Base-by-base conservation (phyloP, 2,329 filamentous ascomycete genomes). In the Alternaria infectoria region DNA sequence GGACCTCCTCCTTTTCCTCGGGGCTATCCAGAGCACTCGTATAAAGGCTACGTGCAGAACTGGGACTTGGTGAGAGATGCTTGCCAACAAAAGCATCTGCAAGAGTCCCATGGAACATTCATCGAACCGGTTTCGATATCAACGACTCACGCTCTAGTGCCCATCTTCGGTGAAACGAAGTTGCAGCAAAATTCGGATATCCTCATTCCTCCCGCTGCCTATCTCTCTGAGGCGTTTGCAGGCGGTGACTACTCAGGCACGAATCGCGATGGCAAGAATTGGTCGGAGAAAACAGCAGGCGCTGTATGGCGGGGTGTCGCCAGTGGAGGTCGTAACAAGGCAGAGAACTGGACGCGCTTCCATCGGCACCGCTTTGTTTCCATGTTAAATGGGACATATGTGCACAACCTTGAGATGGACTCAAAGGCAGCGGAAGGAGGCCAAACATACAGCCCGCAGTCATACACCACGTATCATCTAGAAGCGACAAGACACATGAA, bases 341-440 rank as follows among this genome's bases (percentile, higher is more conserved):
- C 73, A 25, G 76, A 84, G 26, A 93, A 89, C 70, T 93, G 91
- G 91, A 86, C 83, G 11, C 86, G 88, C 0, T 93, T 93, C 72
- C 91, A 93, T 67, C 87, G 91, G 4, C 91, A 93, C 73, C 89
- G 91, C 2, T 92, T 93, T 73, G 86, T 93, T 2, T 84, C 88
- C 49, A 91, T 93, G 88, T 86, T 89, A 72, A 93, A 93, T 69
- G 86, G 83, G 11, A 91, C 89, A 8, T 85, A 83, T 60, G 82
- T 91, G 5, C 71, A 73, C 6, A 73, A 78, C 7, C 86, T 86
- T 3, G 86, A 90, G 68, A 54, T 40, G 25, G 60, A 59, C 36
- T 19, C 52, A 5, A 45, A 66, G 5, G 43, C 59, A 52, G 76
- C 69, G 15, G 21, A 13, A 21, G 65, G 67, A 47, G 76, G 78